Evolutionary conservation across 106 monocot genomes (phyloP).

Genomic region (Amphibolis antarctica): DNA sequence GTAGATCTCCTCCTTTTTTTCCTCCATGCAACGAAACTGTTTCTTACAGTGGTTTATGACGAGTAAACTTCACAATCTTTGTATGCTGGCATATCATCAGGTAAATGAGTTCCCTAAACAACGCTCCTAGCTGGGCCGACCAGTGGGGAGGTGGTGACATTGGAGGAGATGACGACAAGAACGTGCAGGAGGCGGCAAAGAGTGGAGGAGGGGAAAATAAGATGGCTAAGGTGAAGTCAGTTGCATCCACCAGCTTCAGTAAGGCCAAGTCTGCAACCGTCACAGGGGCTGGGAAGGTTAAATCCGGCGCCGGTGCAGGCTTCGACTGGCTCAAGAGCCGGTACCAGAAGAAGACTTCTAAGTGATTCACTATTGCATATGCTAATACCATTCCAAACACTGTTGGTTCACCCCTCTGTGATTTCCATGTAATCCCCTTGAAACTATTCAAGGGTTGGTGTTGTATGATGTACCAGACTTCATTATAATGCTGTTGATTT

Average conservation of each 20-base stretch:
- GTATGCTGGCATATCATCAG: not conserved
- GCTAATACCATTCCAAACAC: not conserved
- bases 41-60: not conserved
- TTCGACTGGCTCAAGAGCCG: conserved; percentile 59
- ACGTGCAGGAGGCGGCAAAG: not conserved
- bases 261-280: conserved; percentile 50
- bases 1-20: not conserved
- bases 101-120: conserved; percentile 2
- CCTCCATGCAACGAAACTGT: not conserved
- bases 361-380: conserved; percentile 14
- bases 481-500: too few species aligned
- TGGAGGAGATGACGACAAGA: not conserved
- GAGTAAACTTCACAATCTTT: not conserved
- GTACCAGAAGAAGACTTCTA: conserved; percentile 52
- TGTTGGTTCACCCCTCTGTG: not conserved
- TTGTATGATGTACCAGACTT: too few species aligned
- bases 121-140: conserved; percentile 8
- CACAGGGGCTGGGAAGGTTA: conserved; percentile 51
- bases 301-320: conserved; percentile 34
- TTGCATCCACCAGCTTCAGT: conserved; percentile 22
- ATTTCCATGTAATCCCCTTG: not conserved
- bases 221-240: conserved; percentile 36
- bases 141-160: conserved; percentile 13
- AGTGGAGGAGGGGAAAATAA: conserved; percentile 15
- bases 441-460: not conserved